Evolutionary conservation across 495 filamentous ascomycete genomes (phyloP), one percentile per base, ranked within the genome.

Genomic region (Penicillium herquei): DNA sequence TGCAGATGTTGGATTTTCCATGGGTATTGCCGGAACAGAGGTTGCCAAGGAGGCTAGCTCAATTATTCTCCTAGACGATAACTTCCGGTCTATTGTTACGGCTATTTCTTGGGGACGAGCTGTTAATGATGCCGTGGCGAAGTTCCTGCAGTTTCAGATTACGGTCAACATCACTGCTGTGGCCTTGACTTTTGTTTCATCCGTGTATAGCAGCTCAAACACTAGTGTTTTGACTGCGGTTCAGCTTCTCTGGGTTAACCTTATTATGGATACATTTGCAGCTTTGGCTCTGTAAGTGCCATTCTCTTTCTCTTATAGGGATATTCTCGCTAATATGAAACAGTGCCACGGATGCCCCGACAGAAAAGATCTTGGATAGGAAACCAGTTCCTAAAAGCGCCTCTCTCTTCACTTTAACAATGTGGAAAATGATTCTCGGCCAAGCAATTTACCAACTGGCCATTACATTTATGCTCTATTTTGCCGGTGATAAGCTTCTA

Each of bases 381-480:
- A 90, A 91, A 68, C 91, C 91, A n/a, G 85, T 89, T 14, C 84
- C 84, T n/a, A 91, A 89, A 68, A 83, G 80, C 12, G 83, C 88
- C 34, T 81, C 85, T 6, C 83, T 96, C 17, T 87, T 96, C 65
- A 90, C 89, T 4, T 71, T 86, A 21, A 92, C 85, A 32, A 96
- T 96, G 91, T 96, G 91, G 91, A 96, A 96, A 72, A 96, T 96
- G 91, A 94, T 96, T 54, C 78, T 92, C 33, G 90, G 90, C 18
- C 89, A 96, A 63, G 86, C 91, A 5, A 74, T 93, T 34, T 95
- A 90, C 66, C 90, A 96, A 66, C 81, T 96, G 3, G 77, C 76
- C 18, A 79, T 92, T 42, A 94, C 89, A 0, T 87, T 94, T 59
- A 72, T 90, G 56, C 78, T 95, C 30, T 89, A 90, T 72, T 96